phyloP scores from a whole-genome alignment of 352 stramenopile genomes.

The Globisporangium spiculum region DNA sequence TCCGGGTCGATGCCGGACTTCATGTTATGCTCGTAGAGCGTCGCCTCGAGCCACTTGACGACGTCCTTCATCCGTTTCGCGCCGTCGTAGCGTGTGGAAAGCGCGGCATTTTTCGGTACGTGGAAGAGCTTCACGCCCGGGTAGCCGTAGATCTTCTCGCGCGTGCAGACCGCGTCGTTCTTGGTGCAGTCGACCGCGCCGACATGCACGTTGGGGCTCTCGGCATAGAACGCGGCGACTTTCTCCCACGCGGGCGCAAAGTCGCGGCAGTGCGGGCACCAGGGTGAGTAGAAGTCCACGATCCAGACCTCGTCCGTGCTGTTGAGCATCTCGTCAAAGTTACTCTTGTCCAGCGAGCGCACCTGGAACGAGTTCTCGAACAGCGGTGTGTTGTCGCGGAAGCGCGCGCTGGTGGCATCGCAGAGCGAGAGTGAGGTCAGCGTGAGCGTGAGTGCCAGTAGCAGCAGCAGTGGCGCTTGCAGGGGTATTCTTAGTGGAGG shows the following conservation, averaged over 20 bases:
- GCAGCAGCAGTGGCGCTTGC: background rate
- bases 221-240: conserved; percentile 64
- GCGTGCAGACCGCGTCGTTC: conserved; percentile 50
- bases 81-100: conserved; percentile 19
- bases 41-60: conserved; percentile 62
- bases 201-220: conserved; percentile 49
- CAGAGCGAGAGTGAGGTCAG: background rate
- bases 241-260: conserved; percentile 77
- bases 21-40: conserved; percentile 49
- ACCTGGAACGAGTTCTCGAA: conserved; percentile 75
- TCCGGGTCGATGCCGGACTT: conserved; percentile 47
- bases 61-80: conserved; percentile 39
- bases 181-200: conserved; percentile 79
- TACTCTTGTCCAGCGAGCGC: conserved; percentile 30
- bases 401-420: conserved; percentile 9
- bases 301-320: conserved; percentile 61
- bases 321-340: conserved; percentile 48
- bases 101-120: conserved; percentile 34
- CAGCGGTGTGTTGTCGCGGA: conserved; percentile 52
- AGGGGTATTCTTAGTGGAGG: background rate
- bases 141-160: conserved; percentile 62
- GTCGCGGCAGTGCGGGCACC: conserved; percentile 78
- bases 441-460: conserved; percentile 3
- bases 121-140: conserved; percentile 74
- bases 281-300: conserved; percentile 85